Evolutionary conservation across 2,329 filamentous ascomycete genomes (phyloP), one percentile per base, ranked within the genome.

Genomic region (Xylariaceae sp.): DNA sequence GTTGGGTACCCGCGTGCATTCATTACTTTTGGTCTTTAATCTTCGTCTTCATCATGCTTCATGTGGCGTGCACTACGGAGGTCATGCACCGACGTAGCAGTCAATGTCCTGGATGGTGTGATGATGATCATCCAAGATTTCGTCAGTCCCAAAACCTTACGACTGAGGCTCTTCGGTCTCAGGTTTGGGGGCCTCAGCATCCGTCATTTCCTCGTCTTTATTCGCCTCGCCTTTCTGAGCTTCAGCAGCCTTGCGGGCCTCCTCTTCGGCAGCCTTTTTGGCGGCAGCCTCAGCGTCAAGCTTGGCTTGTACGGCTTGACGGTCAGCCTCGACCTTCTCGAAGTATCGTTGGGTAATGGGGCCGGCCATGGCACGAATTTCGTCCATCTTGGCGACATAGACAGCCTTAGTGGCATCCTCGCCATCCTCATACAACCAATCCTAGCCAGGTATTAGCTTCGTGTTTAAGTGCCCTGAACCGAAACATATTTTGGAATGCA

Each of bases 391-490:
- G 69, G 88, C 79, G 48, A 94, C 73, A 71, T 98, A 98, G 60
- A 93, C 79, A 41, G 87, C 89, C 78, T 97, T 97, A 60, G 86
- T 86, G 53, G 89, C 81, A 65, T 98, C 93, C 50, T 96, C 90
- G 46, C 93, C 93, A 42, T 97, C 93, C 41, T 96, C 91, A 67
- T 97, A 97, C 47, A 98, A 78, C 93, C 93, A 98, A 63, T 98
- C 90, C 91, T 97, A 19, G n/a, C 17, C 53, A 50, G 16, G 3
- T 8, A 52, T 65, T 48, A 63, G 55, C 32, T 34, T 36, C 22
- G 3, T 17, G 35, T 11, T 26, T 26, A 26, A 11, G 22, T 26
- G 6, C 6, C 11, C 44, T 22, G 11, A 19, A 32, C 15, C 38
- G 33, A n/a, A 18, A 33, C 6, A 3, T 11, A 16, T 7, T 22